Conservation (phyloP, 768 basidiomycete species). For the Leccinum uliginosum region DNA sequence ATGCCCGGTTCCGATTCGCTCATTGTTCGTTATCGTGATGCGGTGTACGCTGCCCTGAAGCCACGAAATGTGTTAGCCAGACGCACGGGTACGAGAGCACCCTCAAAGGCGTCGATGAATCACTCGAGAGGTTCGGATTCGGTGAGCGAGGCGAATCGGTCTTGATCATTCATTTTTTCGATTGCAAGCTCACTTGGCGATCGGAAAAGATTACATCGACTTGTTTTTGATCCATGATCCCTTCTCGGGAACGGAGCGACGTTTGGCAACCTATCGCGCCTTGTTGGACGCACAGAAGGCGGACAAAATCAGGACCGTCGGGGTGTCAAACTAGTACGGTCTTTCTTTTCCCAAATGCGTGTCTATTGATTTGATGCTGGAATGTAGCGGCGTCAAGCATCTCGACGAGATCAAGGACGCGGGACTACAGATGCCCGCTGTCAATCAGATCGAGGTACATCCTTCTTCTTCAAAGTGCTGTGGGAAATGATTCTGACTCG, state of each 20-base stretch:
- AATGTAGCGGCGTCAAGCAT: constrained; percentile 57
- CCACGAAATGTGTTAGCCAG: constrained; percentile 58
- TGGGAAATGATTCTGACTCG: background rate
- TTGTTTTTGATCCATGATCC: constrained; percentile 80
- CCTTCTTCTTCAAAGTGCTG: background rate
- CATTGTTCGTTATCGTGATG: background rate
- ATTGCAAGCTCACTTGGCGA: background rate
- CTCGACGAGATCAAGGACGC: constrained; percentile 67
- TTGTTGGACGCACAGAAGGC: constrained; percentile 53
- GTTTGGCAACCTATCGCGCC: constrained; percentile 70
- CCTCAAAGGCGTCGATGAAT: constrained; percentile 53
- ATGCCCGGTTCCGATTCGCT: too few relatives aligned
- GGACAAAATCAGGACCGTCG: constrained; percentile 67
- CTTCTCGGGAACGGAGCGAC: constrained; percentile 54
- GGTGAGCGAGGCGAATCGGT: constrained; percentile 36
- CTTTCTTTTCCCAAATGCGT: background rate
- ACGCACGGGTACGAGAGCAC: constrained; percentile 63
- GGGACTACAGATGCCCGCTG: constrained; percentile 59
- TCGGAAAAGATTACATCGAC: constrained; percentile 55
- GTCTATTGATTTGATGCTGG: background rate
- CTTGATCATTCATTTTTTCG: background rate
- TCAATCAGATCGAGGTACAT: constrained; percentile 79
- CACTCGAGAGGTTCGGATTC: constrained; percentile 52
- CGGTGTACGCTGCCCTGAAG: constrained; percentile 21
- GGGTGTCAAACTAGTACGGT: constrained; percentile 80